Conservation (phyloP, 805 yeast genomes). For the Vanderwaltozyma polyspora region DNA sequence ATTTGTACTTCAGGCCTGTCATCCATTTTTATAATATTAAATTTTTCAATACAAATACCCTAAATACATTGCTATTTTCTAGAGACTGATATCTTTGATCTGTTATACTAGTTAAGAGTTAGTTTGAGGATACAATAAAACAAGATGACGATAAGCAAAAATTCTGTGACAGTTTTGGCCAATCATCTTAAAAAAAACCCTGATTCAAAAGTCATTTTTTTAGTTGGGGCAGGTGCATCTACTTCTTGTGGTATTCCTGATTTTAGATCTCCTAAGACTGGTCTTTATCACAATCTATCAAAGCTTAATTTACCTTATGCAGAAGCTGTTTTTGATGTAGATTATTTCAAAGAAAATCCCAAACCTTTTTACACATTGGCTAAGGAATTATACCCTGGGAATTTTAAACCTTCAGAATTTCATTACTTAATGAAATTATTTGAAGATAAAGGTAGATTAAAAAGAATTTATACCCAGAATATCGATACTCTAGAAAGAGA, state of each 20-base stretch:
- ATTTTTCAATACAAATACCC: no score
- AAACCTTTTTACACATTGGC: conserved; percentile 79
- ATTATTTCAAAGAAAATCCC: conserved; percentile 64
- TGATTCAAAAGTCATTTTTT: conserved; percentile 41
- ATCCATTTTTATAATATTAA: no score
- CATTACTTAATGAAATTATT: conserved; percentile 62
- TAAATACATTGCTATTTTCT: no score
- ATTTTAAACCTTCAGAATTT: conserved; percentile 70
- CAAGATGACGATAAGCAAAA: no score
- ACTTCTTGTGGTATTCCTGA: conserved; percentile 94
- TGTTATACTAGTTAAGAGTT: no score
- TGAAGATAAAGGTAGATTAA: conserved; percentile 49
- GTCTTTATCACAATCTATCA: conserved; percentile 70
- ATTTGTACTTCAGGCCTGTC: no score
- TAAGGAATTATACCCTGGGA: conserved; percentile 78
- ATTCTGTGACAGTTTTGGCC: no score
- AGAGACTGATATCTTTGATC: no score
- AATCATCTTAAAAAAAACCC: conserved; percentile 12
- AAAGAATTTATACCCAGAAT: conserved; percentile 81
- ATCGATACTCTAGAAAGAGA: conserved; percentile 84
- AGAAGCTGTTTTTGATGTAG: conserved; percentile 91
- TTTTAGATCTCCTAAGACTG: conserved; percentile 83
- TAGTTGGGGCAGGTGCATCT: conserved; percentile 91
- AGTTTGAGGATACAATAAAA: no score
- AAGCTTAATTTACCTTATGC: conserved; percentile 75